Evolutionary conservation across 2,329 filamentous ascomycete genomes (phyloP).

Genomic region (Cadophora gregata): DNA sequence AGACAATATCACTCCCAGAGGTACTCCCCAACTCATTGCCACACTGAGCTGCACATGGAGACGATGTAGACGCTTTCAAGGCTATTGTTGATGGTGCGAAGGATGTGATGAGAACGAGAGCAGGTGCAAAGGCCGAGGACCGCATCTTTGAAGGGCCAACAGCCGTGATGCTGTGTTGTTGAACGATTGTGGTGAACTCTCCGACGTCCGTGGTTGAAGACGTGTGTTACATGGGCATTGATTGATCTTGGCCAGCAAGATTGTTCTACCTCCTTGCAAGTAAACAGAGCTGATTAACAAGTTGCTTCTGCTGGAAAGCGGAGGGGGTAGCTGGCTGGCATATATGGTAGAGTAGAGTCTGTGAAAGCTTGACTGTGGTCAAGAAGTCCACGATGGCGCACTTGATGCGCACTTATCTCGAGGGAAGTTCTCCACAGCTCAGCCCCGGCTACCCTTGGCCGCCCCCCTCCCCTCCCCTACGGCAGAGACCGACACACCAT

Average conservation of each 20-base stretch:
- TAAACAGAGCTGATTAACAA: slow-evolving; percentile 15
- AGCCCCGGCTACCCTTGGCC: background rate
- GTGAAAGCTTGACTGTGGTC: background rate
- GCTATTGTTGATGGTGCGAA: slow-evolving; percentile 32
- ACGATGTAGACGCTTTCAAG: slow-evolving; percentile 34
- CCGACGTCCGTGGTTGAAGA: slow-evolving; percentile 2
- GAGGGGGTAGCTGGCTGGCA: slow-evolving; percentile 1
- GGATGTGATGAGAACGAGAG: slow-evolving; percentile 35
- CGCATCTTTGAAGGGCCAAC: slow-evolving; percentile 34
- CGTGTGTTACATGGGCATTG: background rate
- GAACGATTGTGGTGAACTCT: slow-evolving; percentile 20
- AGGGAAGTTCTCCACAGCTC: slow-evolving; percentile 4
- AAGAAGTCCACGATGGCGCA: background rate
- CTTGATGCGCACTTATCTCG: slow-evolving; percentile 8
- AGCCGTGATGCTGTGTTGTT: slow-evolving; percentile 10
- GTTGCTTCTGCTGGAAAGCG: background rate
- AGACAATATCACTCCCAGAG: slow-evolving; percentile 33
- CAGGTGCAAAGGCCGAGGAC: slow-evolving; percentile 22
- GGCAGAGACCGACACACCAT: slow-evolving; percentile 13
- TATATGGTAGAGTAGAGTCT: background rate
- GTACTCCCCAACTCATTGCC: slow-evolving; percentile 41
- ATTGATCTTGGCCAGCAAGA: slow-evolving; percentile 39
- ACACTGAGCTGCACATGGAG: slow-evolving; percentile 41
- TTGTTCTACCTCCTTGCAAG: slow-evolving; percentile 16
- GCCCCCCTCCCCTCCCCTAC: background rate